Evolutionary conservation across 192 early-diverging fungal genomes (phyloP).

Genomic region (Coemansia sp.): DNA sequence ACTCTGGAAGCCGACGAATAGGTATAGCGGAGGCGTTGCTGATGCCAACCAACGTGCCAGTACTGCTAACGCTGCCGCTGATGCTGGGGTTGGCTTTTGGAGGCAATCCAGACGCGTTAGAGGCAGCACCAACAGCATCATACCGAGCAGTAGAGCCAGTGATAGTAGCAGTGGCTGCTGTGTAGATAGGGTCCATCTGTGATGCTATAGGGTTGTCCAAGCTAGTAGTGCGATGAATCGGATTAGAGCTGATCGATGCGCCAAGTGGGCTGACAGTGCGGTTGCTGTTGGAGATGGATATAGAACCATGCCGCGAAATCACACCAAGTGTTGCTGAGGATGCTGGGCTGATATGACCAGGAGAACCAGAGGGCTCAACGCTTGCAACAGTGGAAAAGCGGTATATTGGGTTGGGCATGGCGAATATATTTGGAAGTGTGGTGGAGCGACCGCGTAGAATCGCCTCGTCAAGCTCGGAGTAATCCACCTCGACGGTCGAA

Average conservation of each 20-base stretch:
- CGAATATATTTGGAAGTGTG: constrained; percentile 48
- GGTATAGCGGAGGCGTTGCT: constrained; percentile 8
- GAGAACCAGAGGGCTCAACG: constrained; percentile 11
- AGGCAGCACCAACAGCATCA: constrained; percentile 5
- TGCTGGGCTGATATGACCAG: constrained; percentile 32
- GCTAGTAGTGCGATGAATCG: constrained; percentile 45
- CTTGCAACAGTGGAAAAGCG: constrained; percentile 23
- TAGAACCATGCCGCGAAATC: constrained; percentile 46
- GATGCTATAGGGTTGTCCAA: constrained; percentile 39
- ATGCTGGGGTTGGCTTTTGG: constrained; percentile 10
- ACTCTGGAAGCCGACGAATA: constrained; percentile 37
- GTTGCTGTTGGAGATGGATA: constrained; percentile 38
- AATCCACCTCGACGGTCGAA: constrained; percentile 26
- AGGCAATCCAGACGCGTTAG: not conserved
- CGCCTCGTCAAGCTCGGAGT: constrained; percentile 50
- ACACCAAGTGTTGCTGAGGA: constrained; percentile 35
- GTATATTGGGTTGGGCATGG: constrained; percentile 28
- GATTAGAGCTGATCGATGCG: constrained; percentile 30
- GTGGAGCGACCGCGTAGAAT: constrained; percentile 52
- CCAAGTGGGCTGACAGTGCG: constrained; percentile 48
- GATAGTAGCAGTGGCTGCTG: not conserved
- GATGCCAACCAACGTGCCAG: constrained; percentile 15
- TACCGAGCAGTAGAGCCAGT: constrained; percentile 4
- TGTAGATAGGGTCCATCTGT: constrained; percentile 14
- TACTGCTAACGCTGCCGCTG: constrained; percentile 28